Evolutionary conservation across 257 asterid species (phyloP), one percentile per base, ranked within the genome.

Genomic region (Jaltomata sinuosa): DNA sequence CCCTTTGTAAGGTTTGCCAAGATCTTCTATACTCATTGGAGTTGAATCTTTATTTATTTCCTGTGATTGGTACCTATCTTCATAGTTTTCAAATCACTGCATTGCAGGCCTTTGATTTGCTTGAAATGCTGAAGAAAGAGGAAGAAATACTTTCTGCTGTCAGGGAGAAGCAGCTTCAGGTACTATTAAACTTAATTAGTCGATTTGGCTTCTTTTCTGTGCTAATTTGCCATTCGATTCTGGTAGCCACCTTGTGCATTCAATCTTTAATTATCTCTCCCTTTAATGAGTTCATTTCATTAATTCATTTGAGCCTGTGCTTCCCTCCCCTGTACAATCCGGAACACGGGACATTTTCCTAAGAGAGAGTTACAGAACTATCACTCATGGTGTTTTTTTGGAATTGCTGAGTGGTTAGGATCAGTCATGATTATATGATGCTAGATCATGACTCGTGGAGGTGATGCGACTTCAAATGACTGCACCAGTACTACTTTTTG

Each of bases 81-180:
- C 69, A 16, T 83, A 36, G 38, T 45, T 42, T n/a, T 80, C 6
- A 45, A 38, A 21, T 14, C 32, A 18, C 76, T 68, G 27, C 79
- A 38, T 12, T 86, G 31, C 90, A 97, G 98, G 93, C 97, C 55
- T 95, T 97, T 89, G 99, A 97, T 94, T 88, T 95, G 85, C 91
- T 93, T 86, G 99, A 97, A 85, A 92, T 95, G 99, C 92, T 97
- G 77, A 94, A 90, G 93, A 95, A 92, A 90, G 99, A 97, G 89
- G 98, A 95, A 81, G 98, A 93, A 80, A 95, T 97, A 95, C 94
- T 97, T 52, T 83, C 91, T 83, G 94, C 95, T 79, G 87, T 97
- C 27, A 92, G 83, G 85, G 98, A 93, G 84, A 92, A 92, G 84
- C 93, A 91, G 86, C 88, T 87, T 80, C 93, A 94, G 98, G 99